Evolutionary conservation across 2,329 filamentous ascomycete genomes (phyloP).

Genomic region (Atkinsonella hypoxylon): DNA sequence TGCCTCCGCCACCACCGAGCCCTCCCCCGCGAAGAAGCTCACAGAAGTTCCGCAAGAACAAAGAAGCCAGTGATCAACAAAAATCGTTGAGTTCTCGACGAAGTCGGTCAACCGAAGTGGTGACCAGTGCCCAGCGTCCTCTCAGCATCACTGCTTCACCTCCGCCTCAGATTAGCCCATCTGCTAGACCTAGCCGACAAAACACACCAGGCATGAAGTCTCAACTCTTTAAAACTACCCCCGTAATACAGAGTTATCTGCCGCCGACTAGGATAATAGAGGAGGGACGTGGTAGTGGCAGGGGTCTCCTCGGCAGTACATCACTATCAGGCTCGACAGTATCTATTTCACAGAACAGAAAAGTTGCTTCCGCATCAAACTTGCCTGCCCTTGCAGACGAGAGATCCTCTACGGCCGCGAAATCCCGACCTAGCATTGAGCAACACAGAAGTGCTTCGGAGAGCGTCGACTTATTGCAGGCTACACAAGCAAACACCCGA

Average conservation of each 20-base stretch:
- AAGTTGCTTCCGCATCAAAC: slow-evolving; percentile 21
- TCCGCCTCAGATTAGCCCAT: slow-evolving; percentile 29
- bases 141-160: slow-evolving; percentile 14
- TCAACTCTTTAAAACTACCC: slow-evolving; percentile 37
- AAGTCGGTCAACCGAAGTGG: background rate
- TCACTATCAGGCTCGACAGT: slow-evolving; percentile 23
- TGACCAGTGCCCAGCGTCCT: slow-evolving; percentile 26
- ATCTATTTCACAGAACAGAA: slow-evolving; percentile 16
- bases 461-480: slow-evolving; percentile 21
- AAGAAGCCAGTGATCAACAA: background rate
- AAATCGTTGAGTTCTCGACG: background rate
- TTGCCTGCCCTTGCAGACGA: slow-evolving; percentile 14
- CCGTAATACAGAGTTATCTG: slow-evolving; percentile 51
- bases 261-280: slow-evolving; percentile 18
- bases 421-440: slow-evolving; percentile 8
- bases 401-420: slow-evolving; percentile 2
- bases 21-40: slow-evolving; percentile 52
- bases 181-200: slow-evolving; percentile 54
- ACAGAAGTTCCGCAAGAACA: slow-evolving; percentile 34
- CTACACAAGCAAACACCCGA: slow-evolving; percentile 41
- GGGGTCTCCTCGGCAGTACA: slow-evolving; percentile 23
- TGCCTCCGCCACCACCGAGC: slow-evolving; percentile 42
- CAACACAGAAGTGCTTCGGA: slow-evolving; percentile 13
- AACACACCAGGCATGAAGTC: slow-evolving; percentile 51
- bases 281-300: slow-evolving; percentile 35